Percentiles rank a stretch among this genome's conserved stretches.
Conservation (phyloP, 2,329 filamentous ascomycete species). For the Cryphonectria carpinicola region DNA sequence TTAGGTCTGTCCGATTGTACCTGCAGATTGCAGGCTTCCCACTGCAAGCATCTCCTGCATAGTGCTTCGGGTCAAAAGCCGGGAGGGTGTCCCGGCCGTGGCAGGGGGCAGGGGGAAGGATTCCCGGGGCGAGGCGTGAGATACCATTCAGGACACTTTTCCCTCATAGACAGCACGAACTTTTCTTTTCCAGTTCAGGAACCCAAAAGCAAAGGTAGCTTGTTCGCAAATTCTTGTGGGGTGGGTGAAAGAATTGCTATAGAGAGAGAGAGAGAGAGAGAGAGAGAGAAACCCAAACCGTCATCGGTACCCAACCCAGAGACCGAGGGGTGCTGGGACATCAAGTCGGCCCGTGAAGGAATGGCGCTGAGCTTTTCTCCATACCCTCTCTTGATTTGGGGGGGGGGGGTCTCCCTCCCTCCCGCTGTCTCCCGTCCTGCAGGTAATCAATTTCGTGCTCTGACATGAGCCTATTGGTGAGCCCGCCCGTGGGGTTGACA, state of each 20-base stretch:
- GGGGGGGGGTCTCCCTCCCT: no score
- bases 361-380: constrained; percentile 1
- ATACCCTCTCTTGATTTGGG: neutral
- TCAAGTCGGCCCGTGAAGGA: constrained; percentile 22
- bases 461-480: constrained; percentile 6
- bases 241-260: neutral
- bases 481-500: neutral
- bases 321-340: constrained; percentile 1
- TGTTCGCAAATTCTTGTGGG: neutral
- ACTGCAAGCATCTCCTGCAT: constrained; percentile 24
- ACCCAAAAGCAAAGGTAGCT: neutral
- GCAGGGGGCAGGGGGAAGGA: constrained; percentile 4
- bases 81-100: constrained; percentile 10
- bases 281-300: no score
- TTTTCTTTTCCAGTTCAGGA: no score
- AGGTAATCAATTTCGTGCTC: constrained; percentile 10
- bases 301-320: constrained; percentile 12
- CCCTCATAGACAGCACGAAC: no score
- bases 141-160: neutral
- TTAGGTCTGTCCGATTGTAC: constrained; percentile 12
- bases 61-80: constrained; percentile 18
- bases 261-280: neutral
- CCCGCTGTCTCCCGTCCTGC: constrained; percentile 5
- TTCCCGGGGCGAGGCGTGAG: neutral
- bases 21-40: constrained; percentile 18